Percentiles rank a stretch among this genome's conserved stretches.
phyloP scores from a whole-genome alignment of 495 filamentous ascomycete species.

The Tuber magnatum region DNA sequence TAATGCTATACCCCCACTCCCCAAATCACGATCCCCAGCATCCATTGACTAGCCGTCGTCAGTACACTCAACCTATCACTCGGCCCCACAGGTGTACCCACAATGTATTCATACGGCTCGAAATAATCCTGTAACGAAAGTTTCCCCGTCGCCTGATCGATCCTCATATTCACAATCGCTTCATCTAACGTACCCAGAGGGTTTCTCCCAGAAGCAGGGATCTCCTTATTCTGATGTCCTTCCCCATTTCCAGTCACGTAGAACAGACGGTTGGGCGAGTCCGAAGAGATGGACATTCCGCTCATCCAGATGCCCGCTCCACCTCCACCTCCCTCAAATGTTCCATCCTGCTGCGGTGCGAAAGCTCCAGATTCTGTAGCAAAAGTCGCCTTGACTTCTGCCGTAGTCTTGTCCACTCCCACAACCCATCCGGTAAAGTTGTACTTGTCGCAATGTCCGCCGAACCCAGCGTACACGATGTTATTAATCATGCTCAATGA shows the following conservation, averaged over 20 bases:
- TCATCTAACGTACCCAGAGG: conserved; percentile 44
- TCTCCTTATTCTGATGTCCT: conserved; percentile 42
- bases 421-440: conserved; percentile 47
- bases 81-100: conserved; percentile 40
- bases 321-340: conserved; percentile 41
- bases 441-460: conserved; percentile 47
- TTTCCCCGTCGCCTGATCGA: conserved; percentile 40
- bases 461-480: conserved; percentile 44
- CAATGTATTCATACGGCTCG: conserved; percentile 44
- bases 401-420: conserved; percentile 40
- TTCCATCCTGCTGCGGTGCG: conserved; percentile 35
- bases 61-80: conserved; percentile 42
- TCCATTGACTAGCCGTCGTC: conserved; percentile 45
- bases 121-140: conserved; percentile 45
- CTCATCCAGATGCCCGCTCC: conserved; percentile 47
- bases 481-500: conserved; percentile 39
- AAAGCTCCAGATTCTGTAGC: conserved; percentile 43
- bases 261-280: conserved; percentile 43
- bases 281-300: conserved; percentile 45
- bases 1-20: conserved; percentile 43
- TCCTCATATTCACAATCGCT: conserved; percentile 41
- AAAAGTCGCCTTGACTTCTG: conserved; percentile 36
- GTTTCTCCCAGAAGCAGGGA: conserved; percentile 42
- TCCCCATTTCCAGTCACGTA: conserved; percentile 46
- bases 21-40: conserved; percentile 44